These are phyloP conservation scores for Coemansia sp. DNA, from an alignment of 192 early-diverging fungal species.

Conservation along the genomic window DNA sequence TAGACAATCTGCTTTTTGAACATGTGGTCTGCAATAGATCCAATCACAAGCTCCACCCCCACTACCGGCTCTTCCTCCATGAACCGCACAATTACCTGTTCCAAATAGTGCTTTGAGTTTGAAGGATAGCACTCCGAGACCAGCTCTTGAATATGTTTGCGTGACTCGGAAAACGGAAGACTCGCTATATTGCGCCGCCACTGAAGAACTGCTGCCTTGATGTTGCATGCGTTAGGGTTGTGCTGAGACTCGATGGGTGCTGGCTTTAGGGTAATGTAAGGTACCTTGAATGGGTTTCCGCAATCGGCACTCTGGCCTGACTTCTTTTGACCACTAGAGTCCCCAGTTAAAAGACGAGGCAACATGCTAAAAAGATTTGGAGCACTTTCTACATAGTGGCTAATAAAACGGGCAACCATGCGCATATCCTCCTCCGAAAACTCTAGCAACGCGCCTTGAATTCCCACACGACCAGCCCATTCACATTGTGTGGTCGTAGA, in stretches of 20 bases:
- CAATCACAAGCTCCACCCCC: conserved; percentile 48
- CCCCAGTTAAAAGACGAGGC: conserved; percentile 2
- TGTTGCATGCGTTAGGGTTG: conserved; percentile 27
- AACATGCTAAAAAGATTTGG: conserved; percentile 19
- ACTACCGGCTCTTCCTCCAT: conserved; percentile 41
- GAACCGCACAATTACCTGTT: conserved; percentile 40
- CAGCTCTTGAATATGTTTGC: conserved; percentile 29
- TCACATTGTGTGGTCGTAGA: background rate
- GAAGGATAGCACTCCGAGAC: conserved; percentile 40
- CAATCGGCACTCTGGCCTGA: background rate
- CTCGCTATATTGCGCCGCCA: conserved; percentile 37
- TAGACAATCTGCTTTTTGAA: conserved; percentile 39
- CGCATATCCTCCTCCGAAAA: conserved; percentile 37
- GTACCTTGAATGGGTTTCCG: conserved; percentile 20
- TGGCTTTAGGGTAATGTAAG: conserved; percentile 25
- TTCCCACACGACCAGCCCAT: conserved; percentile 19
- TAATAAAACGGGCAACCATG: conserved; percentile 22
- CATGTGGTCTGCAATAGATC: conserved; percentile 46
- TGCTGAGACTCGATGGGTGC: conserved; percentile 31
- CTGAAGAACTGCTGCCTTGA: conserved; percentile 16
- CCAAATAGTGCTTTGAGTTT: conserved; percentile 32
- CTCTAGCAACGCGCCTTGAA: background rate
- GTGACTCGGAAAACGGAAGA: conserved; percentile 29
- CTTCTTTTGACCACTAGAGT: background rate
- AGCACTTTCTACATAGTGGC: conserved; percentile 21